A percentile compares a stretch with the other conserved stretches of the same genome.
Conservation (phyloP, 1,284 basidiomycete genomes). For the Chondrostereum purpureum region DNA sequence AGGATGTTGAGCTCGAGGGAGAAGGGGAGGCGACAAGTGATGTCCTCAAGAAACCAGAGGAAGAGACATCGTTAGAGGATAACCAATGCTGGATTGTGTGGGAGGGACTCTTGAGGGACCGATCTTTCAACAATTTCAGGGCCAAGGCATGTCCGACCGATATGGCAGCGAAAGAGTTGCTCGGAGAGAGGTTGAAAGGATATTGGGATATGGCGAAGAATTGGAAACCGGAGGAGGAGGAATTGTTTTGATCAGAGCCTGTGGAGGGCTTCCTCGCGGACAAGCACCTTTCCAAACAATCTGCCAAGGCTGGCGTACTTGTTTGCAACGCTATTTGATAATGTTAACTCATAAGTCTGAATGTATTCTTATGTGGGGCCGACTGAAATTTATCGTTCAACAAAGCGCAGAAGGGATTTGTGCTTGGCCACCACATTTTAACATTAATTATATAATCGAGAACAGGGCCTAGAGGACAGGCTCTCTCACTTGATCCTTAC, state of each 20-base stretch:
- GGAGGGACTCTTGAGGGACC: conserved; percentile 85
- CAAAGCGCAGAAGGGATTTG: no score
- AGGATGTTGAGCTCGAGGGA: conserved; percentile 61
- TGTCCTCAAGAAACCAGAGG: conserved; percentile 21
- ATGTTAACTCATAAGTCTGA: no score
- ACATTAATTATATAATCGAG: no score
- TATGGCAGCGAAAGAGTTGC: conserved; percentile 73
- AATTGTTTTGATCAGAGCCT: conserved; percentile 57
- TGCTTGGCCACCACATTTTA: no score
- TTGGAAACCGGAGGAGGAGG: conserved; percentile 73
- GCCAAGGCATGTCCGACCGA: conserved; percentile 85
- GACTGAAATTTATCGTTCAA: no score
- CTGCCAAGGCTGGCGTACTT: no score
- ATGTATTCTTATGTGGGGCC: no score
- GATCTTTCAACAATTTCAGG: conserved; percentile 77
- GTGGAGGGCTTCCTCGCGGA: no score
- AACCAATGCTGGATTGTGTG: conserved; percentile 91
- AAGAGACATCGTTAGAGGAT: conserved; percentile 57
- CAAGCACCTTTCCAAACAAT: no score
- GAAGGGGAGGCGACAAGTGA: conserved; percentile 24
- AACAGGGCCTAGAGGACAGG: no score
- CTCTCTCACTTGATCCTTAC: no score
- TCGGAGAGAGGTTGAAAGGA: conserved; percentile 78
- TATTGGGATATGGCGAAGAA: conserved; percentile 96
- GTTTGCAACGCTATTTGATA: no score